Base-by-base conservation (phyloP, 768 basidiomycete genomes). In the Boletus pseudopeckii region DNA sequence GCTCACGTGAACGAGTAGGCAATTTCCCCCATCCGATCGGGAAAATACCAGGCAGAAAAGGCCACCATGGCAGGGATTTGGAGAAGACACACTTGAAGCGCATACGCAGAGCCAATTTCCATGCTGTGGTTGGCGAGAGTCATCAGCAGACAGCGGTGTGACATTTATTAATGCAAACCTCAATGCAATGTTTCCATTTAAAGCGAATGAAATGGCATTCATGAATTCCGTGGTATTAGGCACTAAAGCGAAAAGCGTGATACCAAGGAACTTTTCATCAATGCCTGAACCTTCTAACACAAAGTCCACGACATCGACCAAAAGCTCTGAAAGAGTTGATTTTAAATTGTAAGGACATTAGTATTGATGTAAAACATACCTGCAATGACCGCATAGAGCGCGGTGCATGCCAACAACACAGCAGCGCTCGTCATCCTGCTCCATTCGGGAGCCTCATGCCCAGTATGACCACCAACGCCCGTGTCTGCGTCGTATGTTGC, bases 221-320 rank as follows among this genome's bases (percentile, higher is more conserved):
- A 97, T 97, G 71, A 99, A 98, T 72, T 99, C 97, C 2, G 97
- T 98, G 4, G 95, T 97, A 67, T 99, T 99, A 5, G 97, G 97
- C 1, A 98, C 95, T 32, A 99, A 81, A 8, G 97, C 97, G 66
- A 99, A 98, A 10, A 99, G 79, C 0, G 94, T 98, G 56, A 99
- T 80, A 48, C 97, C 97, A 30, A 99, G 80, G 78, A 98, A 95
- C 68, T 99, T 99, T 67, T 98, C 97, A 53, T 97, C 91, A 28
- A 98, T 92, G 2, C 92, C 92, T 0, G 92, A 93, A 22, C 85
- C 92, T 60, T 90, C 76, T 20, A 99, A 77, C 11, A 98, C 85
- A 39, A 93, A 89, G 67, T 99, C 97, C 9, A 99, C 95, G 9
- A 98, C 92, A 56, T 96, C 90, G 33, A 98, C 85, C 38, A 99